Evolutionary conservation across 2,329 filamentous ascomycete species (phyloP), one percentile per base, ranked within the genome.

Genomic region (Botrytis sinoallii): DNA sequence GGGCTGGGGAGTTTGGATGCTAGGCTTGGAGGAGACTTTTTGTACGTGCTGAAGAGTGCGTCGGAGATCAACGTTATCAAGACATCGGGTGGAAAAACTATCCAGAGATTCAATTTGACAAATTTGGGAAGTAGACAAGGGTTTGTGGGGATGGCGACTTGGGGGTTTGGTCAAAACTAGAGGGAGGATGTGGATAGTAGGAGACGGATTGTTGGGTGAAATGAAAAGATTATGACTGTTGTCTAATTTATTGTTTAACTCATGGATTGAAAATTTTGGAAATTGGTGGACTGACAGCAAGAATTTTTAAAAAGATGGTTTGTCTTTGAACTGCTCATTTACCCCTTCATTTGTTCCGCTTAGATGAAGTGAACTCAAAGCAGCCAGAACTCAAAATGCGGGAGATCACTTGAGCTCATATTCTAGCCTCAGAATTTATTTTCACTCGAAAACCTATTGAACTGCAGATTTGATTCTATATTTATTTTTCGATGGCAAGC

Each of bases 141-240:
- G 18, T 76, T 72, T 22, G 67, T 72, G 61, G 77, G 76, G n/a
- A 72, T 76, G 73, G 74, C 75, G 42, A 70, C 77, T 63, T 76
- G 69, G 59, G 59, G 64, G 6, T 48, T 67, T 64, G 38, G n/a
- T 18, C 35, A 63, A n/a, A 12, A 63, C 25, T 35, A 63, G 38
- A 14, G 35, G 22, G 1, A 4, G 6, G 9, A 42, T 40, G 7
- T 16, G 12, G 16, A 42, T 40, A 25, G 14, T n/a, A 40, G 12
- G 22, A 42, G 35, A 63, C 22, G 12, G 6, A 8, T 42, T n/a
- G 4, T 16, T 25, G 9, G 40, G 14, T 40, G 3, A 18, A 38
- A 12, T 42, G 14, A 42, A 61, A 18, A 63, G 8, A 42, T 2
- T 40, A 16, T 38, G 7, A 10, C 25, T 14, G 22, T 40, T 40